A percentile compares a stretch with the other conserved stretches of the same genome.
phyloP scores from a whole-genome alignment of 2,329 filamentous ascomycete genomes.

The Xylaria sp. region DNA sequence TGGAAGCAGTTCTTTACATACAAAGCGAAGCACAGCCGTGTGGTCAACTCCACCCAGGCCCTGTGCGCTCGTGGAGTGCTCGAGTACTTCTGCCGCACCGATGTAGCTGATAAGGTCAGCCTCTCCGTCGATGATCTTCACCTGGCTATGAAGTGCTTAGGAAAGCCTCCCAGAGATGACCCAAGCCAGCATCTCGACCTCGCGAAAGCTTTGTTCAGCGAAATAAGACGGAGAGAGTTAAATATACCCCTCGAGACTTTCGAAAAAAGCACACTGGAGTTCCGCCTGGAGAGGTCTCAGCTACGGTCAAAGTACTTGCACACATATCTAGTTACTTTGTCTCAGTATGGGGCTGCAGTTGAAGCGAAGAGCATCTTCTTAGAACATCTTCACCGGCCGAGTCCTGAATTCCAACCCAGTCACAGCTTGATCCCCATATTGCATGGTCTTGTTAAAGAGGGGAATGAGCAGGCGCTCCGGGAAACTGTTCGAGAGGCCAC shows the following conservation, averaged over 20 bases:
- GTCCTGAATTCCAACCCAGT: slow-evolving; percentile 31
- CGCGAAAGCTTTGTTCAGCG: slow-evolving; percentile 39
- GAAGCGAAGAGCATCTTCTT: slow-evolving; percentile 29
- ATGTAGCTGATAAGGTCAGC: slow-evolving; percentile 18
- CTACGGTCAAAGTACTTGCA: slow-evolving; percentile 24
- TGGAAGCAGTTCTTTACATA: slow-evolving; percentile 59
- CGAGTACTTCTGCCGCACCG: slow-evolving; percentile 48
- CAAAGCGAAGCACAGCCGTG: slow-evolving; percentile 43
- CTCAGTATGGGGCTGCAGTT: slow-evolving; percentile 29
- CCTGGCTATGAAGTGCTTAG: slow-evolving; percentile 42
- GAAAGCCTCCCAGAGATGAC: slow-evolving; percentile 40
- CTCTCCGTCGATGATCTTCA: slow-evolving; percentile 39
- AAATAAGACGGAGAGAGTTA: slow-evolving; percentile 29
- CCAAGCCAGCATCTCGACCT: slow-evolving; percentile 44
- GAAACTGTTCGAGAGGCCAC: slow-evolving; percentile 50
- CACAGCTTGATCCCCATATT: slow-evolving; percentile 48
- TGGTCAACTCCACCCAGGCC: slow-evolving; percentile 63
- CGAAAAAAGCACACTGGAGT: slow-evolving; percentile 11
- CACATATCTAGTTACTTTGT: slow-evolving; percentile 24
- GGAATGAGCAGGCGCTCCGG: slow-evolving; percentile 52
- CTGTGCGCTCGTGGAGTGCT: slow-evolving; percentile 55
- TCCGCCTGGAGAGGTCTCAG: background rate
- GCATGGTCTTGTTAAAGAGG: slow-evolving; percentile 57
- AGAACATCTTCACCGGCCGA: slow-evolving; percentile 5
- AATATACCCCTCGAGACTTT: slow-evolving; percentile 8